Percentiles rank a stretch among this genome's conserved stretches.
phyloP scores from a whole-genome alignment of 805 yeast genomes.

The Starmerella vaccinii region DNA sequence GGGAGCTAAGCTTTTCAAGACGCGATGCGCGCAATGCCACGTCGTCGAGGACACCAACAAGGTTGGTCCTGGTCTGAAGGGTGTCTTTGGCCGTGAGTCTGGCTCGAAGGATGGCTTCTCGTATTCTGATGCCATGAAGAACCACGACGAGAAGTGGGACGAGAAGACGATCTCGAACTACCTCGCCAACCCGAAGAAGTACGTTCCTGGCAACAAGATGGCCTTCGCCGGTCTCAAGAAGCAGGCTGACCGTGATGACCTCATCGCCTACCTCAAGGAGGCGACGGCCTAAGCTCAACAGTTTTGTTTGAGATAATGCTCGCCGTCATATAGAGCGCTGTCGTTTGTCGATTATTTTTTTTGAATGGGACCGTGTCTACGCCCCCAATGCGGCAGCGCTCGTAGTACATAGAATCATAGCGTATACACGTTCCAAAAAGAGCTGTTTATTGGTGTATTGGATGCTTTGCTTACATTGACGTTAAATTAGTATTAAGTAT shows the following conservation, averaged over 20 bases:
- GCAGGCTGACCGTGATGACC: conserved; percentile 96
- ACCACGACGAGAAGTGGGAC: conserved; percentile 81
- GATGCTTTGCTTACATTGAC: too few relatives aligned
- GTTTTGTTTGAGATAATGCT: background rate
- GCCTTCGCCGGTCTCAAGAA: conserved; percentile 99
- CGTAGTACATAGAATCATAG: conserved; percentile 4
- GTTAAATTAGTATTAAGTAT: too few relatives aligned
- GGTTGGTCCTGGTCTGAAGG: conserved; percentile 98
- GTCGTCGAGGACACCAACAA: conserved; percentile 91
- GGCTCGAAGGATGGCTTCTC: conserved; percentile 91
- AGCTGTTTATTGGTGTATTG: background rate
- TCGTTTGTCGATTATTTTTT: background rate
- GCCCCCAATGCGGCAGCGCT: background rate
- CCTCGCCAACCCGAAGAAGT: conserved; percentile 99
- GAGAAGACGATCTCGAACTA: conserved; percentile 86
- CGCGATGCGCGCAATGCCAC: conserved; percentile 99
- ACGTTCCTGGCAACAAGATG: conserved; percentile 99
- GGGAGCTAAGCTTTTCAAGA: conserved; percentile 97
- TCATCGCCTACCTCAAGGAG: conserved; percentile 68
- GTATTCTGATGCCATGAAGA: conserved; percentile 97
- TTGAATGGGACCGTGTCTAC: background rate
- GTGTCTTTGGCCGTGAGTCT: conserved; percentile 83
- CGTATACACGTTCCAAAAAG: background rate
- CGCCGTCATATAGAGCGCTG: background rate
- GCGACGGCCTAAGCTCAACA: conserved; percentile 29